Base-by-base conservation (phyloP, 306 rosid species). In the Albizia julibrissin region DNA sequence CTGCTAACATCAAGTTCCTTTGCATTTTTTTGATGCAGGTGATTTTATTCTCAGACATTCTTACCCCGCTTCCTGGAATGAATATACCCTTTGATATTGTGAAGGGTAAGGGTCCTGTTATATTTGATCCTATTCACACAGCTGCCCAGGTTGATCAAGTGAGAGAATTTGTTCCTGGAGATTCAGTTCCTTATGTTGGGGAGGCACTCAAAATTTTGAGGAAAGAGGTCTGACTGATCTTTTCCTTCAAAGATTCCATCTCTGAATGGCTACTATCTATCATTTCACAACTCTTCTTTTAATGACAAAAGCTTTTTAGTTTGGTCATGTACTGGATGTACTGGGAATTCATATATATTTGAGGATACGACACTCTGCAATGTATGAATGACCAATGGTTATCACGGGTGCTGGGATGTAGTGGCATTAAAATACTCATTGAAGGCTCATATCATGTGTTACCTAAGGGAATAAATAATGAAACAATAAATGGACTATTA, bases 61-160 rank as follows among this genome's bases (percentile, higher is more conserved):
- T 95, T 68, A 95, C 99, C 64, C 99, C 99, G 14, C 97, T 95
- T 39, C 90, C 99, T 15, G 99, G 99, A 73, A 95, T 95, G 99
- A 95, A 95, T 75, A 92, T 95, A 76, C 98, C 99, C 33, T 95
- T 95, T 65, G 99, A 95, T 88, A 95, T 95, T 75, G 98, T 95
- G 77, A 95, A 95, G 86, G 99, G 99, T 16, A 92, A 89, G 86
- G 99, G 99, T 81, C 99, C 99, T 18, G 85, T 95, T 72, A 95
- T 95, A 67, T 91, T 90, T 74, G 85, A 91, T 83, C 97, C 98
- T 64, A 75, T 95, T 82, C 58, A 79, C 43, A 79, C 92, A 33
- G 89, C 89, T 64, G 87, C 87, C 62, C 94, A 93, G 83, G 97
- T 93, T 39, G 86, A 88, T 76, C 87, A 89, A 86, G 93, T 95